A percentile compares a stretch with the other conserved stretches of the same genome.
These are phyloP conservation scores for Chaetomium sp. DNA, from an alignment of 2,329 filamentous ascomycete species.

Conservation along the genomic window DNA sequence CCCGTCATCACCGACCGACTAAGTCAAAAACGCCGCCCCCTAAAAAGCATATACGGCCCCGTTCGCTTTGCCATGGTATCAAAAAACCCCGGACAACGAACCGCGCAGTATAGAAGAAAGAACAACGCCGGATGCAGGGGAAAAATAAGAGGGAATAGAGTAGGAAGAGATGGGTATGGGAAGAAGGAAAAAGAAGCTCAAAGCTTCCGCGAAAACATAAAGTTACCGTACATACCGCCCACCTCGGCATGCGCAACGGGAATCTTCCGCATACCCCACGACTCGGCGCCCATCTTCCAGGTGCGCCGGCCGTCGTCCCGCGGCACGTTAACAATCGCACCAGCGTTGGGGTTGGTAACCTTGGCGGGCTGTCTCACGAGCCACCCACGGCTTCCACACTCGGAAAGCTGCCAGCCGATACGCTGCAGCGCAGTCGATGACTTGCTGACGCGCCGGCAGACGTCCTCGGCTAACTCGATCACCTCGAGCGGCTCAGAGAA, in stretches of 20 bases:
- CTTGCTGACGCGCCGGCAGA: constrained; percentile 59
- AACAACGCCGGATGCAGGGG: background rate
- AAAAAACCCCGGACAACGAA: constrained; percentile 4
- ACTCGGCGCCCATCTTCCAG: constrained; percentile 82
- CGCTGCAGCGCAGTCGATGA: constrained; percentile 53
- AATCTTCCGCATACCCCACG: constrained; percentile 84
- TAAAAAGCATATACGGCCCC: constrained; percentile 4
- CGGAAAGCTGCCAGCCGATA: constrained; percentile 64
- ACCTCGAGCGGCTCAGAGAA: constrained; percentile 66
- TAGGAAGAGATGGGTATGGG: background rate
- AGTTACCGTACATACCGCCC: constrained; percentile 82
- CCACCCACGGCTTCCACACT: constrained; percentile 61
- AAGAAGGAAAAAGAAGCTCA: constrained; percentile 23
- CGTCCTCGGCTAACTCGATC: constrained; percentile 65
- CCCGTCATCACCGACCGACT: too few species aligned
- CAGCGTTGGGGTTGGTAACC: background rate
- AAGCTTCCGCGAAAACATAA: constrained; percentile 56
- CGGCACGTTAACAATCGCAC: constrained; percentile 17
- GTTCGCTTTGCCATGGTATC: constrained; percentile 13
- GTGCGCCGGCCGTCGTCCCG: constrained; percentile 52
- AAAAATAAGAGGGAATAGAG: constrained; percentile 5
- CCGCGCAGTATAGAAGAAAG: background rate
- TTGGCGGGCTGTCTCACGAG: constrained; percentile 41
- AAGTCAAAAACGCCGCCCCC: background rate
- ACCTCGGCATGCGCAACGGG: constrained; percentile 89